Evolutionary conservation across 2,329 filamentous ascomycete genomes (phyloP).

Genomic region (Cladosporium oxysporum): DNA sequence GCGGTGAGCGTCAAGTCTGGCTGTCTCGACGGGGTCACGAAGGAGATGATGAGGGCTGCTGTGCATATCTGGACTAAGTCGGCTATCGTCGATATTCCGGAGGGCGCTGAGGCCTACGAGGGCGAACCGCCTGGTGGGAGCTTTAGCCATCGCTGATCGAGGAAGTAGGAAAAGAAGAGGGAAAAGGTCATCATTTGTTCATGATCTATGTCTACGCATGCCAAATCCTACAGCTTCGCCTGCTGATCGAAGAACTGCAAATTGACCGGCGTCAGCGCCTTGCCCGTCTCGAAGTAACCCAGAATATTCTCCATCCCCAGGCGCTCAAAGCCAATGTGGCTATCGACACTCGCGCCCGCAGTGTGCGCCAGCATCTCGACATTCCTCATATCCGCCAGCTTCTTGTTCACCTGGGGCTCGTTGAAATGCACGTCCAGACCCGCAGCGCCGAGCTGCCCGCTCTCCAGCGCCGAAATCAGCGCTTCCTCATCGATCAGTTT

Average conservation of each 20-base stretch:
- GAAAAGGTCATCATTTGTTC: not conserved
- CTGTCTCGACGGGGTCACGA: not conserved
- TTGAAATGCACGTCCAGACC: conserved; percentile 66
- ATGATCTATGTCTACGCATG: not conserved
- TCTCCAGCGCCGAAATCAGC: conserved; percentile 59
- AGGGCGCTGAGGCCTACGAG: conserved; percentile 12
- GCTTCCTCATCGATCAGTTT: conserved; percentile 66
- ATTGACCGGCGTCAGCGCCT: conserved; percentile 65
- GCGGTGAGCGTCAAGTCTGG: conserved; percentile 17
- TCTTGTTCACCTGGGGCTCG: conserved; percentile 58
- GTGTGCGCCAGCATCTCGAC: conserved; percentile 44
- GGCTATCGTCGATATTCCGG: conserved; percentile 19
- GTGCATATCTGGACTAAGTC: conserved; percentile 20
- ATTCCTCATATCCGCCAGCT: conserved; percentile 44
- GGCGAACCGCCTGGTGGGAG: conserved; percentile 20
- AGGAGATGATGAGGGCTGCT: conserved; percentile 19
- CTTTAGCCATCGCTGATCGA: not conserved
- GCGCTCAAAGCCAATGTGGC: conserved; percentile 45
- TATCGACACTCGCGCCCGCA: conserved; percentile 43
- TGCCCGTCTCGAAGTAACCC: conserved; percentile 54
- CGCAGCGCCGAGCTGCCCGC: conserved; percentile 52
- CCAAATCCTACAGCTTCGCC: conserved; percentile 24
- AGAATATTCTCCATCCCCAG: conserved; percentile 43
- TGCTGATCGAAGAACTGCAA: conserved; percentile 52
- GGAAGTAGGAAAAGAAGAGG: not conserved